Evolutionary conservation across 768 basidiomycete genomes (phyloP).

Genomic region (Collybia sp.): DNA sequence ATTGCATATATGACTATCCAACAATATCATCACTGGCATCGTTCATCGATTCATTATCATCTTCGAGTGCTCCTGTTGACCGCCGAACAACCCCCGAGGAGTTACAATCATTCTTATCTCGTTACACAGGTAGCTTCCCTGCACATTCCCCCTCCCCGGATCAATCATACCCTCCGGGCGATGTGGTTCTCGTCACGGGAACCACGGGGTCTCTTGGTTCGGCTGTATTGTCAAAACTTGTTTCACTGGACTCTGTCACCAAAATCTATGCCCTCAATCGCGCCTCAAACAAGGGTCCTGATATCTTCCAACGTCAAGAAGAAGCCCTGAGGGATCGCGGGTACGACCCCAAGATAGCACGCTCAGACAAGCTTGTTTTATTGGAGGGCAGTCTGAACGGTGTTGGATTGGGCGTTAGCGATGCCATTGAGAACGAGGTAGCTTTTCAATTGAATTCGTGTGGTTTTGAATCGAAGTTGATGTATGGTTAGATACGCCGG

Average conservation of each 20-base stretch:
- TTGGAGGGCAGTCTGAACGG: slow-evolving; percentile 23
- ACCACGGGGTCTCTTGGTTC: not conserved
- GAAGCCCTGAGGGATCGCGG: slow-evolving; percentile 15
- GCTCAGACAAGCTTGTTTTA: slow-evolving; percentile 22
- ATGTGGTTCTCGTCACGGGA: slow-evolving; percentile 1
- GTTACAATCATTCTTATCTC: slow-evolving; percentile 17
- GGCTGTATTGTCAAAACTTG: not conserved
- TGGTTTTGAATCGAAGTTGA: not conserved
- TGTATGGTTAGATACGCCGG: slow-evolving; percentile 3
- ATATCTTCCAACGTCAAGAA: slow-evolving; percentile 7
- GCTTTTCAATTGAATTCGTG: not conserved
- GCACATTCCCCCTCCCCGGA: slow-evolving; percentile 5
- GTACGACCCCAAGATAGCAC: slow-evolving; percentile 12
- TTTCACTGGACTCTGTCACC: not conserved
- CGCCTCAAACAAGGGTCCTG: not conserved
- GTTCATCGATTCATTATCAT: slow-evolving; percentile 4
- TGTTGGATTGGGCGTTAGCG: slow-evolving; percentile 18
- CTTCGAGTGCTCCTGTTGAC: too few relatives aligned
- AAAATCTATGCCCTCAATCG: not conserved
- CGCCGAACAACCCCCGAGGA: slow-evolving; percentile 11
- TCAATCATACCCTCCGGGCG: not conserved
- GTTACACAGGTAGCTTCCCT: slow-evolving; percentile 15
- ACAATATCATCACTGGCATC: slow-evolving; percentile 18
- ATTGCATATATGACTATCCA: slow-evolving; percentile 31
- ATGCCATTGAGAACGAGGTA: slow-evolving; percentile 10